Evolutionary conservation across 345 rosid genomes (phyloP), one percentile per base, ranked within the genome.

Genomic region (Gossypium bickii): DNA sequence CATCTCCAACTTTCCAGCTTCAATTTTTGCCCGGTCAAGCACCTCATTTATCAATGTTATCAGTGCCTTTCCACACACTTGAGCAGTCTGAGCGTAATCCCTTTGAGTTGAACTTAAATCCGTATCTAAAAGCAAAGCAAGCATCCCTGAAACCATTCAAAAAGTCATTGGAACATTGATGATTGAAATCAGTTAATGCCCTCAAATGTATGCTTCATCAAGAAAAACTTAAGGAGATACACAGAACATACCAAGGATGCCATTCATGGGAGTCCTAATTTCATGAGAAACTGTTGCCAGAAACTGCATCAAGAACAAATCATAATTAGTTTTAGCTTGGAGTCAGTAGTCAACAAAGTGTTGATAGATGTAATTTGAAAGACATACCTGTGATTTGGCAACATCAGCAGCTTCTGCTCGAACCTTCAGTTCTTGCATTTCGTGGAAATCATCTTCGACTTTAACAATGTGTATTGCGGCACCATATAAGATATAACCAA

Each of bases 241-340:
- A 13, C n/a, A 18, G 10, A 18, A 65, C 80, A 12, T 87, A 91
- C 98, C 98, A 12, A 95, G 98, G 78, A 95, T 89, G 66, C 99
- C 99, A 85, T 95, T 95, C 99, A 95, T 95, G 2, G 99, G 99
- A 67, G 99, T 95, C 75, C 99, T 89, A 44, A 95, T 95, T 82
- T 95, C 99, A 74, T 95, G 99, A 65, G 99, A 95, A 68, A 95
- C 99, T 0, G 99, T 95, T 47, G 99, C 99, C 62, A 95, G 90
- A 84, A 95, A 95, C 96, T 90, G 90, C 72, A 79, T 47, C 49
- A 82, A 83, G 24, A 80, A 56, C 62, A 67, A 15, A 51, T 81
- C 15, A 67, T 17, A 67, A 43, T 25, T 45, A 27, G 67, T 38
- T 25, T 57, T 48, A 51, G 53, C 45, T 45, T 43, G 29, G 60